Percentiles rank a stretch among this genome's conserved stretches.
Conservation (phyloP, 768 basidiomycete genomes). For the Daedaleopsis sinensis region DNA sequence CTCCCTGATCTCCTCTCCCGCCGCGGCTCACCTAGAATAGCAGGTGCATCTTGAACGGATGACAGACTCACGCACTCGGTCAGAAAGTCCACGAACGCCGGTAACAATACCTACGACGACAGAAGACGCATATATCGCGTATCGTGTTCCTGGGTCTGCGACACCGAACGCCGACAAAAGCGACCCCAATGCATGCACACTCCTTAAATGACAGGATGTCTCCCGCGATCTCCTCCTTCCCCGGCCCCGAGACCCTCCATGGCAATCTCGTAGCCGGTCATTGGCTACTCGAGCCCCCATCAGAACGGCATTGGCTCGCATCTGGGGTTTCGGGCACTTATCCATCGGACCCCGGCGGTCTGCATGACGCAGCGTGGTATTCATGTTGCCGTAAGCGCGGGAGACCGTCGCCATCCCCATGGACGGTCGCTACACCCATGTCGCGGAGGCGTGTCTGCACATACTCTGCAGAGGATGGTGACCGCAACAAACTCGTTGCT, state of each 20-base stretch:
- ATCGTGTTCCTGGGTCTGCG: not conserved
- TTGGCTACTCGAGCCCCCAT: not conserved
- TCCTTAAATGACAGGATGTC: conserved; percentile 5
- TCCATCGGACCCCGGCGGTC: not conserved
- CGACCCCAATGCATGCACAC: not conserved
- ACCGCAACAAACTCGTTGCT: not conserved
- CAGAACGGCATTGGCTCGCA: not conserved
- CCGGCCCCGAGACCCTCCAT: conserved; percentile 5
- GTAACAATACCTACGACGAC: not conserved
- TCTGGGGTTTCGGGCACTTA: not conserved
- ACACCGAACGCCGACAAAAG: not conserved
- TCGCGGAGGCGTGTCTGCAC: not conserved
- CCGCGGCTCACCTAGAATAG: not conserved
- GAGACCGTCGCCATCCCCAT: not conserved
- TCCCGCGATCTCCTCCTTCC: conserved; percentile 6
- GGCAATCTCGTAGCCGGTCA: not conserved
- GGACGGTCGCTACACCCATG: not conserved
- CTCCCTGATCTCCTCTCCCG: not conserved
- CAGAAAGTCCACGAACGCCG: not conserved
- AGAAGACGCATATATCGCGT: not conserved
- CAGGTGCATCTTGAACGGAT: not conserved
- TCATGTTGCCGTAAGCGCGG: conserved; percentile 9
- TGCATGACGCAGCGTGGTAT: not conserved
- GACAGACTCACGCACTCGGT: not conserved
- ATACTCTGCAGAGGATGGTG: not conserved